Conservation (phyloP, 345 rosid genomes). For the Trapa bicornis region DNA sequence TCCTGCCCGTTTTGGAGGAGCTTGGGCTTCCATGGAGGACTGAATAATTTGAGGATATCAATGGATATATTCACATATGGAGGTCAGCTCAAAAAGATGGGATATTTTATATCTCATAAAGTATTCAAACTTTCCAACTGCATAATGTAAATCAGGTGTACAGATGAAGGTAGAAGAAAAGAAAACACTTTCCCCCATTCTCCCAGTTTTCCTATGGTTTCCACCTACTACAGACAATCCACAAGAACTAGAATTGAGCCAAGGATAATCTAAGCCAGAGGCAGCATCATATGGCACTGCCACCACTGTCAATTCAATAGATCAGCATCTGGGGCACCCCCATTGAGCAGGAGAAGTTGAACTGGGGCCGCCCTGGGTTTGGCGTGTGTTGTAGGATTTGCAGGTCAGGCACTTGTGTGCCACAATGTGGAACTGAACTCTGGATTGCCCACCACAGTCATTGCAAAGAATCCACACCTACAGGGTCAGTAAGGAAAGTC, state of each 20-base stretch:
- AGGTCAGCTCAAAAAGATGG: not conserved
- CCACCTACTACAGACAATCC: not conserved
- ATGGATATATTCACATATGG: not conserved
- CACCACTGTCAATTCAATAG: conserved; percentile 11
- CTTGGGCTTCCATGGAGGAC: too few relatives aligned
- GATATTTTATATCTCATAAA: not conserved
- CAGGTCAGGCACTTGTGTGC: conserved; percentile 66
- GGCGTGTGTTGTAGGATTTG: conserved; percentile 68
- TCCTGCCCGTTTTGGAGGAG: too few relatives aligned
- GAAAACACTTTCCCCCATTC: not conserved
- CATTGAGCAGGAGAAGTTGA: conserved; percentile 34
- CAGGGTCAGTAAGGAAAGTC: not conserved
- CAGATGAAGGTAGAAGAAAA: not conserved
- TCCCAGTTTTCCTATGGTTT: not conserved
- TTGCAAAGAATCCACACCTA: conserved; percentile 92
- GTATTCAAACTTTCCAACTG: not conserved
- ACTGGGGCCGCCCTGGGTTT: conserved; percentile 40
- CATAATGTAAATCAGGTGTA: not conserved
- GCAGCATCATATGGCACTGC: not conserved
- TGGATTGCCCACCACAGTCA: conserved; percentile 53
- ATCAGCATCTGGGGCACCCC: conserved; percentile 36
- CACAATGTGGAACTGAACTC: conserved; percentile 52
- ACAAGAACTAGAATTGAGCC: not conserved
- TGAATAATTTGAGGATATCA: too few relatives aligned
- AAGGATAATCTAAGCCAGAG: not conserved